These are phyloP conservation scores for Xylariaceae sp. DNA, from an alignment of 2,329 filamentous ascomycete genomes.

Conservation along the genomic window DNA sequence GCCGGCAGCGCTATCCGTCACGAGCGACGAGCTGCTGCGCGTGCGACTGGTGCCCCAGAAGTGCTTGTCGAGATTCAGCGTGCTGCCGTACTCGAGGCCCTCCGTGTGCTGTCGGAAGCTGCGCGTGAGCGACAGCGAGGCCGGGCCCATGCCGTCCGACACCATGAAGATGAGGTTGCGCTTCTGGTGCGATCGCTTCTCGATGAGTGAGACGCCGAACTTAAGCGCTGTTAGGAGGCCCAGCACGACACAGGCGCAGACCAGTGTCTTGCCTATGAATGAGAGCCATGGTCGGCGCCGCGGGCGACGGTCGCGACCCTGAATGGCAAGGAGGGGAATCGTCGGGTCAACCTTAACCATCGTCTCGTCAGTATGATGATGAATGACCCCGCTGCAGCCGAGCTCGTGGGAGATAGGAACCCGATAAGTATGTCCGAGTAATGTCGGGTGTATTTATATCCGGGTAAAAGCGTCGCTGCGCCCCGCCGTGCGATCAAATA, in stretches of 20 bases:
- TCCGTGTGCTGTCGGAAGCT: slow-evolving; percentile 77
- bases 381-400: not conserved
- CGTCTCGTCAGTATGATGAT: slow-evolving; percentile 1
- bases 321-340: slow-evolving; percentile 31
- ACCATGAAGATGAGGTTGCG: slow-evolving; percentile 98
- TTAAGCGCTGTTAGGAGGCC: slow-evolving; percentile 76
- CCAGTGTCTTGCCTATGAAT: slow-evolving; percentile 62
- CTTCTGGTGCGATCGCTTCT: slow-evolving; percentile 64
- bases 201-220: slow-evolving; percentile 71
- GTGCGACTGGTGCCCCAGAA: slow-evolving; percentile 88
- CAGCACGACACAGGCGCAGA: slow-evolving; percentile 78
- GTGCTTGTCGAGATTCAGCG: slow-evolving; percentile 76
- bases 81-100: slow-evolving; percentile 67
- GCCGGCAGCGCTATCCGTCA: slow-evolving; percentile 95
- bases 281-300: slow-evolving; percentile 26
- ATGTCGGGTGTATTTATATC: not conserved
- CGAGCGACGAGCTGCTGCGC: slow-evolving; percentile 72
- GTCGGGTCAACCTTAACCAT: slow-evolving; percentile 25
- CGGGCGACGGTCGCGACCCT: slow-evolving; percentile 21
- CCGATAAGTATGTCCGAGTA: no score
- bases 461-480: not conserved
- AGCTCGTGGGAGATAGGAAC: not conserved
- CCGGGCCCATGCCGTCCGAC: slow-evolving; percentile 96
- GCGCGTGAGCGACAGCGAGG: slow-evolving; percentile 79
- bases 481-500: no score